Base-by-base conservation (phyloP, 2,329 filamentous ascomycete species). In the Sarocladium strictum region DNA sequence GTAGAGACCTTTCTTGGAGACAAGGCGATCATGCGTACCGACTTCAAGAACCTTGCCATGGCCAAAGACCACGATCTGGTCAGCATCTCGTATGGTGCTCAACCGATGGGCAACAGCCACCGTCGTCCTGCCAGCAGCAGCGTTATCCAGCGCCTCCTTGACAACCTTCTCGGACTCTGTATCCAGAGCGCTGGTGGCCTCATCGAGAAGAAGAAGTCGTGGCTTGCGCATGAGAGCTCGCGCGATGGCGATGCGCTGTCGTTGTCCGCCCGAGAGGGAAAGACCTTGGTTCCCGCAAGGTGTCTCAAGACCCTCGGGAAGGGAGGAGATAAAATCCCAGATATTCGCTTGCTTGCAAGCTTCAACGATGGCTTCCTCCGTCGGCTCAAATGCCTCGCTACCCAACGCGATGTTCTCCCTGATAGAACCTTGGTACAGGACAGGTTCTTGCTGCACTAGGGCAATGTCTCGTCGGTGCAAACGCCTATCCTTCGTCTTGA, bases 181-280 rank as follows among this genome's bases (percentile, higher is more conserved):
- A 59, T 89, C 86, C 0, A 90, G 72, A 0, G 74, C 73, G 19
- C 70, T 73, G 0, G 87, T 91, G 1, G 87, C 87, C 68, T 91
- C 87, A 61, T 91, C 87, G 0, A 91, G 72, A 5, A 91, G 78
- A 2, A 91, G 69, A 2, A 91, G 80, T 0, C 74, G 71, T 0
- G 87, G 87, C 52, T 83, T 73, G 45, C 85, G 81, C 53, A 90
- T 76, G 26, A 90, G 83, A 11, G 84, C 84, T 7, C 87, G 76
- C 0, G 87, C 87, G 58, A 91, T 90, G 9, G 86, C 85, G 32
- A 89, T 79, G 21, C 85, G 81, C 65, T 90, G 87, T 7, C 86
- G 75, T 65, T 91, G 86, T 1, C 87, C 87, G 23, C 87, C 87
- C 1, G 84, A 89, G 1, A 91, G 72, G 56, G 86, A 84, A 17